These are phyloP conservation scores for Punica granatum DNA, from an alignment of 345 rosid genomes.

Conservation along the genomic window DNA sequence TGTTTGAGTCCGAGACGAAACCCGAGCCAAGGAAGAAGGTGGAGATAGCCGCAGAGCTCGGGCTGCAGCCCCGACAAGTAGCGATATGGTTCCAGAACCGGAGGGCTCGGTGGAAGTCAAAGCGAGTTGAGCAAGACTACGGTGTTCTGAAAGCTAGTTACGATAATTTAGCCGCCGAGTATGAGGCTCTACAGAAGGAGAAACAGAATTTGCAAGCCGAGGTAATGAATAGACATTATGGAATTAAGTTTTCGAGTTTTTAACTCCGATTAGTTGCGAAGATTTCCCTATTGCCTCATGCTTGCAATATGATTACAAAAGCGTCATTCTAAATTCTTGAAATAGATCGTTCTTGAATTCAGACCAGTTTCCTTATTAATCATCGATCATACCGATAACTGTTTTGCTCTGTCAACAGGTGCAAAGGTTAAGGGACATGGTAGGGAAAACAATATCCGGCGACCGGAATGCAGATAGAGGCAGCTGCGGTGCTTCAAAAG, in stretches of 20 bases:
- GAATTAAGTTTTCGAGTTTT: neutral
- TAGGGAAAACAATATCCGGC: conserved; percentile 10
- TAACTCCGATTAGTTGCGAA: no score
- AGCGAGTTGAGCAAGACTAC: conserved; percentile 63
- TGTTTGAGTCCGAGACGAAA: conserved; percentile 65
- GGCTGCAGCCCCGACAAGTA: conserved; percentile 76
- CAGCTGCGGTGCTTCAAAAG: conserved; percentile 16
- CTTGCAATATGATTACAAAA: no score
- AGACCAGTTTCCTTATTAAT: neutral
- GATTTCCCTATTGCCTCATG: no score
- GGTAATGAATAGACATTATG: conserved; percentile 29
- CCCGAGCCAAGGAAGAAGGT: conserved; percentile 68
- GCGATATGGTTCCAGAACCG: conserved; percentile 91
- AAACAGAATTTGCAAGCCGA: conserved; percentile 45
- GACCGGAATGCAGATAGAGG: conserved; percentile 12
- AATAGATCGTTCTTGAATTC: no score
- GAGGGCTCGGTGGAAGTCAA: conserved; percentile 82
- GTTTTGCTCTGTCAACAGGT: conserved; percentile 30
- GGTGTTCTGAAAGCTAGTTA: conserved; percentile 38
- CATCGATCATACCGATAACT: neutral
- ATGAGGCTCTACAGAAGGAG: conserved; percentile 52
- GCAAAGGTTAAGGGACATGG: conserved; percentile 36
- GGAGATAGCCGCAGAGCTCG: conserved; percentile 59
- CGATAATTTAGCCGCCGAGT: conserved; percentile 41
- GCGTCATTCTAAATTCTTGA: no score